Evolutionary conservation across 345 rosid species (phyloP).

Genomic region (Nephelium lappaceum): DNA sequence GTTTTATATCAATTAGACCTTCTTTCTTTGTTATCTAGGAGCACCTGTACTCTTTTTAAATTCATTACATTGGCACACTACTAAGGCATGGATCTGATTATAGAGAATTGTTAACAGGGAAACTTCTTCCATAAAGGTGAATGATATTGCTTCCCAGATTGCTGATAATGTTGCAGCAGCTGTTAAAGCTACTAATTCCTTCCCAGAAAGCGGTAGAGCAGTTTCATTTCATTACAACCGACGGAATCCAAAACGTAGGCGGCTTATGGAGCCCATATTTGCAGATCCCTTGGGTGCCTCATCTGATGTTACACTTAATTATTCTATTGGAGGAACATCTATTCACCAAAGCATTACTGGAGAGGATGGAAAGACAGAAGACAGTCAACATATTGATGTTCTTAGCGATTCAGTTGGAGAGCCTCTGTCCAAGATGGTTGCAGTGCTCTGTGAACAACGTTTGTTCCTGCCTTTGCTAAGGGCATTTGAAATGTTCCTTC

Average conservation of each 20-base stretch:
- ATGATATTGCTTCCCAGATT: conserved; percentile 83
- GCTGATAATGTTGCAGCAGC: conserved; percentile 86
- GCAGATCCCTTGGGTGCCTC: conserved; percentile 42
- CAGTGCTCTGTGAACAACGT: conserved; percentile 89
- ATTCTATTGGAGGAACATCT: conserved; percentile 32
- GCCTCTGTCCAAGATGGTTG: conserved; percentile 83
- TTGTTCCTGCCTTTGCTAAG: conserved; percentile 90
- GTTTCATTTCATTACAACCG: conserved; percentile 83
- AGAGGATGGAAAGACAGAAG: conserved; percentile 51
- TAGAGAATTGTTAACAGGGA: conserved; percentile 61
- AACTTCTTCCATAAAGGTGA: conserved; percentile 95
- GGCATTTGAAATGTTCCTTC: conserved; percentile 98
- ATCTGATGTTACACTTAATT: conserved; percentile 37
- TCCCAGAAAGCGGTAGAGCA: conserved; percentile 55
- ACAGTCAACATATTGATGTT: conserved; percentile 40
- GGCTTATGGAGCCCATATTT: conserved; percentile 61
- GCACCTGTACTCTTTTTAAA: neutral
- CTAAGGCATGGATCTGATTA: conserved; percentile 33
- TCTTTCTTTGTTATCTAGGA: neutral
- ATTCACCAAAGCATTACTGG: conserved; percentile 41
- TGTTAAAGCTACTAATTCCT: conserved; percentile 72
- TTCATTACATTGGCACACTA: neutral
- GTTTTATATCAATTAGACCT: neutral
- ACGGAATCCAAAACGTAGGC: conserved; percentile 82
- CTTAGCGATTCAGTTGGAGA: conserved; percentile 61